A percentile compares a stretch with the other conserved stretches of the same genome.
Conservation (phyloP, 208 protist genomes). For the Leishmania lainsoni region DNA sequence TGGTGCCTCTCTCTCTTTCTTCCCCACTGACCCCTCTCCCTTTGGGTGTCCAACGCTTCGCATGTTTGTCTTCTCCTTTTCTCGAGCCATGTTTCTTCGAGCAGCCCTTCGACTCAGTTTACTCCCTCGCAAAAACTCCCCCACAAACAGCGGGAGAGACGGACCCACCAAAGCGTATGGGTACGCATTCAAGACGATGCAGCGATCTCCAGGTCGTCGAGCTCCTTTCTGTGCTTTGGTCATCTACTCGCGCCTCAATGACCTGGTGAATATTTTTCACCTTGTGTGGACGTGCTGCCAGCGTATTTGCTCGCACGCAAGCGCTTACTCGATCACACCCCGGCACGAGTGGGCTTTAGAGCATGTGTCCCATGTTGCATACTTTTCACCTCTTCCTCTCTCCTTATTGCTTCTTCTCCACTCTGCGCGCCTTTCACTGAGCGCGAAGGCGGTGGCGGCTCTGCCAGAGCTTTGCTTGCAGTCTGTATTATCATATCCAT, state of each 20-base stretch:
- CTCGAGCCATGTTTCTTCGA: not conserved
- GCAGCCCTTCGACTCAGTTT: not conserved
- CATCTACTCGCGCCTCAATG: not conserved
- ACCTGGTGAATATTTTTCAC: not conserved
- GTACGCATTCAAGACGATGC: not conserved
- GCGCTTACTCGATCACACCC: not conserved
- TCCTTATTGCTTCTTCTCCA: not conserved
- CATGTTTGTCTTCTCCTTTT: not conserved
- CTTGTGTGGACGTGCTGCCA: not conserved
- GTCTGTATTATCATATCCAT: not conserved
- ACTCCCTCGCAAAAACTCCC: not conserved
- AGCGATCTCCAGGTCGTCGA: not conserved
- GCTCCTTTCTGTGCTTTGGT: not conserved
- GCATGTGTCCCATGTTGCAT: not conserved
- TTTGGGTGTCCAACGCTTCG: too few species aligned
- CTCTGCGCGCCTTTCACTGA: not conserved
- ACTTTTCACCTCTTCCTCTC: not conserved
- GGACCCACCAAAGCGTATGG: not conserved
- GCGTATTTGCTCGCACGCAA: not conserved
- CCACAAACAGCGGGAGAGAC: not conserved
- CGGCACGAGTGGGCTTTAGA: not conserved
- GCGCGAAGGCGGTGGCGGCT: not conserved
- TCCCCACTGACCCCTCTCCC: not conserved
- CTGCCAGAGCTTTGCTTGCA: not conserved
- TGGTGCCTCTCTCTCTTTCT: not conserved